Evolutionary conservation across 2,329 filamentous ascomycete species (phyloP), one percentile per base, ranked within the genome.

Genomic region (Gnomoniopsis smithogilvyi): DNA sequence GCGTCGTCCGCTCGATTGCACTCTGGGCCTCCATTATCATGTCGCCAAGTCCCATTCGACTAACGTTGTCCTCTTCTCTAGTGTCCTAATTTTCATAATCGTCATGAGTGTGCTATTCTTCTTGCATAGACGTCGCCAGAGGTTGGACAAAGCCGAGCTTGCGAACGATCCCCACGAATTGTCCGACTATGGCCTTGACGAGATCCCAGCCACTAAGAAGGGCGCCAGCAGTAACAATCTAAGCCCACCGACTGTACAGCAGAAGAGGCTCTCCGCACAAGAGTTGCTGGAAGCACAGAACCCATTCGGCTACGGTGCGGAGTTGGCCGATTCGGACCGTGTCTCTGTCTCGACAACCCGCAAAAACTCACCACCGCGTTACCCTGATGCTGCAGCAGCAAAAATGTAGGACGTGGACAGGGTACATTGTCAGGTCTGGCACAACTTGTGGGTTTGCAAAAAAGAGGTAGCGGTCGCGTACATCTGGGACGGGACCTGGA

Each of bases 171-270:
- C 47, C 19, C 60, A 62, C 50, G 60, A 62, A 10, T 68, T 78
- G 22, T 67, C 69, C 24, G 71, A 79, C 68, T 78, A 78, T 54
- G 74, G 75, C 48, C 75, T 72, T 56, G 70, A 70, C 73, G 72
- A 79, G 63, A 64, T 71, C 41, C 57, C 60, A 12, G 24, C 8
- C 24, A 49, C 36, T 30, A 56, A 49, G 33, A 54, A 58, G 15
- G 57, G 50, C 43, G 45, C 19, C 49, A 51, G 48, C n/a, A 11
- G 24, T 36, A 21, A 45, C 8, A 19, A 36, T 11, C 38, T 51
- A 12, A 43, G 43, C 11, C 43, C 34, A 4, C 49, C 53, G 4
- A 41, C 47, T 22, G n/a, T 45, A 15, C 53, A 59, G 19, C 51
- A 54, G 41, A 46, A 54, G 26, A 57, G 57, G 8, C 51, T 60